phyloP scores from a whole-genome alignment of 176 grass and related monocot species.

The Triticum monococcum region DNA sequence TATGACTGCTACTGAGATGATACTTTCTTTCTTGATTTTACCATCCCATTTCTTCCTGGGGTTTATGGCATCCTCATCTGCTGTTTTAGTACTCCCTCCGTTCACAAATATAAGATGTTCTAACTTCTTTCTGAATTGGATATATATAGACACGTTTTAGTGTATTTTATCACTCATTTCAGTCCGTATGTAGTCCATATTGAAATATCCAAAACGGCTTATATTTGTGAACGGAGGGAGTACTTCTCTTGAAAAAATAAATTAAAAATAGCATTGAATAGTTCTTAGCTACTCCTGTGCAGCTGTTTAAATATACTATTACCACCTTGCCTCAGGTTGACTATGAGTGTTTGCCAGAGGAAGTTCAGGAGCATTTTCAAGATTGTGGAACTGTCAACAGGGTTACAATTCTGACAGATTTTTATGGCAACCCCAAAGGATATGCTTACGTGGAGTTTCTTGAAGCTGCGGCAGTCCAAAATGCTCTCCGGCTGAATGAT shows the following conservation, averaged over 20 bases:
- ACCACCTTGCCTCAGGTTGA: slow-evolving; percentile 60
- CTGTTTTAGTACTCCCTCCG: neutral
- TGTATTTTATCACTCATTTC: no score
- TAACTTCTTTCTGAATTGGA: no score
- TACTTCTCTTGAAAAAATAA: neutral
- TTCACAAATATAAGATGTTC: no score
- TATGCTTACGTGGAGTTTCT: slow-evolving; percentile 82
- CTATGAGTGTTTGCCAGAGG: slow-evolving; percentile 63
- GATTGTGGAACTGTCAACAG: slow-evolving; percentile 72
- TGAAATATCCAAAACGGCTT: no score
- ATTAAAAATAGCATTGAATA: neutral
- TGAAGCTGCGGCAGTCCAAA: slow-evolving; percentile 68
- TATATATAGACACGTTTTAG: no score
- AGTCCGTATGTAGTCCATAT: no score
- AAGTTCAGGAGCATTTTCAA: slow-evolving; percentile 80
- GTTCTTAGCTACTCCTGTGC: neutral
- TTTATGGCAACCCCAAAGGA: slow-evolving; percentile 69
- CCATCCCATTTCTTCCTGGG: neutral
- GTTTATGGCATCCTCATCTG: neutral
- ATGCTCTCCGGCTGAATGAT: slow-evolving; percentile 64
- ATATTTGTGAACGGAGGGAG: neutral
- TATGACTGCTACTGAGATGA: neutral
- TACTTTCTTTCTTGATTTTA: slow-evolving; percentile 1
- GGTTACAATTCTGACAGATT: slow-evolving; percentile 69
- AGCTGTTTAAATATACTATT: slow-evolving; percentile 14